phyloP scores from a whole-genome alignment of 805 yeast species.

The Candida vaughaniae region DNA sequence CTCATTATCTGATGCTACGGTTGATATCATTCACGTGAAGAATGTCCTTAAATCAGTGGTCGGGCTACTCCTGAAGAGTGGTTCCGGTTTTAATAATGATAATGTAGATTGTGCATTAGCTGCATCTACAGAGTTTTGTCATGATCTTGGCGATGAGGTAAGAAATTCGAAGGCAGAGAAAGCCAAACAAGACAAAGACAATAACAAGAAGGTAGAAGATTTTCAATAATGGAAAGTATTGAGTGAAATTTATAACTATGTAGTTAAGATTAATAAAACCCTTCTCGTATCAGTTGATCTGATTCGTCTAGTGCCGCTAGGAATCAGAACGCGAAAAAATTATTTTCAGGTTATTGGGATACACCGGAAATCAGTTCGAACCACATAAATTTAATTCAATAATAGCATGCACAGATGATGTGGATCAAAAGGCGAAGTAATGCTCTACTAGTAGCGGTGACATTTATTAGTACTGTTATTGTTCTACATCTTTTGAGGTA shows the following conservation, averaged over 20 bases:
- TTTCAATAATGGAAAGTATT: too few relatives aligned
- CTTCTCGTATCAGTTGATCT: too few relatives aligned
- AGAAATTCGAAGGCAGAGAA: background rate
- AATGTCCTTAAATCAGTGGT: constrained; percentile 27
- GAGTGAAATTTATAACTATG: too few relatives aligned
- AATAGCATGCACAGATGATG: constrained; percentile 1
- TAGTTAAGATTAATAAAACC: too few relatives aligned
- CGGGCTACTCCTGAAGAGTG: constrained; percentile 2
- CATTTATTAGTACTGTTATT: background rate
- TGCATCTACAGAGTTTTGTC: constrained; percentile 26
- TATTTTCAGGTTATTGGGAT: too few relatives aligned
- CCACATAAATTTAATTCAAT: too few relatives aligned
- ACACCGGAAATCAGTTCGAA: too few relatives aligned
- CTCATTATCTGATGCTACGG: constrained; percentile 37
- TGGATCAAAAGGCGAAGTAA: constrained; percentile 7
- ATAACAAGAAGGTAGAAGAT: background rate
- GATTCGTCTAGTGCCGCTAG: too few relatives aligned
- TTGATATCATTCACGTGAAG: constrained; percentile 30
- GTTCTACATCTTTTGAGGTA: constrained; percentile 5
- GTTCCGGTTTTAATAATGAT: constrained; percentile 20
- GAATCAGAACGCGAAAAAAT: too few relatives aligned
- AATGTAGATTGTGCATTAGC: constrained; percentile 32
- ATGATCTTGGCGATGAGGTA: constrained; percentile 19
- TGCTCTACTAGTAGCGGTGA: constrained; percentile 3
- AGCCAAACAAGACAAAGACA: background rate